Percentiles rank a stretch among this genome's conserved stretches.
Conservation (phyloP, 441 rosid species). For the Aleurites moluccanus region DNA sequence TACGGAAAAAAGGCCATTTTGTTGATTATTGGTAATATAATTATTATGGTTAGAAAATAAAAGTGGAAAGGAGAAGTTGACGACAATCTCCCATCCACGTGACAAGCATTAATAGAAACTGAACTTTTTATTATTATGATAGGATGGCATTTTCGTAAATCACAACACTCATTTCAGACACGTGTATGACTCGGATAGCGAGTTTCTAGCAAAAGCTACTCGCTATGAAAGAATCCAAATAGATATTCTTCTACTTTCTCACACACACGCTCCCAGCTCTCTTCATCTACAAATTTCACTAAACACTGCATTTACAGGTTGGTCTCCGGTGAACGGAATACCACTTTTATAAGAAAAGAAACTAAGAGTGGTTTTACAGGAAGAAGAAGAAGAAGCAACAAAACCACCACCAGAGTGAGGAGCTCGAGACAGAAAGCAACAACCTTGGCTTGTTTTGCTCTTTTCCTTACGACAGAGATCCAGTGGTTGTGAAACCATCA, state of each 20-base stretch:
- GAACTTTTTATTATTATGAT: background rate
- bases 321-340: background rate
- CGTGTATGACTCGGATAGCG: slow-evolving; percentile 13
- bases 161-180: background rate
- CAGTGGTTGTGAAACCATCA: slow-evolving; percentile 21
- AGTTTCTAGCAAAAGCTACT: background rate
- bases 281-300: background rate
- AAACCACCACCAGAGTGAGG: slow-evolving; percentile 16
- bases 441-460: slow-evolving; percentile 49
- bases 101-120: slow-evolving; percentile 1
- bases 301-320: background rate
- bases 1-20: too few species aligned
- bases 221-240: background rate
- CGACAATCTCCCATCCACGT: background rate
- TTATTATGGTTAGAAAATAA: background rate
- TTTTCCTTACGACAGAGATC: slow-evolving; percentile 43
- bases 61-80: background rate
- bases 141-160: slow-evolving; percentile 1
- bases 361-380: slow-evolving; percentile 22
- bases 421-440: slow-evolving; percentile 39
- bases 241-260: background rate
- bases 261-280: background rate
- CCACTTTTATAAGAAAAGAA: too few species aligned
- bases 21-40: too few species aligned
- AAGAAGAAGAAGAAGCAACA: slow-evolving; percentile 41